phyloP scores from a whole-genome alignment of 2,329 filamentous ascomycete genomes.

The Pseudophaeomoniella oleicola region DNA sequence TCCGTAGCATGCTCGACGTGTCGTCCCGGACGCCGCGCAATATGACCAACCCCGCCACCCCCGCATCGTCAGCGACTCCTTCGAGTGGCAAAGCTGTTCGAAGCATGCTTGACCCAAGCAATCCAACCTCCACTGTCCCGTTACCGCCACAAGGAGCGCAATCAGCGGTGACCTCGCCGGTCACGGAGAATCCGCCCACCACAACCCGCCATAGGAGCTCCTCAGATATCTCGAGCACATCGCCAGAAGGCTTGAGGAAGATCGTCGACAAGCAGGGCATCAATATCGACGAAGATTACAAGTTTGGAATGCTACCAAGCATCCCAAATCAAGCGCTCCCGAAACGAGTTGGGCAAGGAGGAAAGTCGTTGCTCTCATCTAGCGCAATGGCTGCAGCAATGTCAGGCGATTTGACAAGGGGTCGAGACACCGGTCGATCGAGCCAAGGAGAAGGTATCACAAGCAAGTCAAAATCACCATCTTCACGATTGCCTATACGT shows the following conservation, averaged over 20 bases:
- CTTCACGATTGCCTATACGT: constrained; percentile 13
- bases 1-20: constrained; percentile 54
- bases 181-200: constrained; percentile 19
- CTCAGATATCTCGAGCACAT: constrained; percentile 15
- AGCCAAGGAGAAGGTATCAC: constrained; percentile 7
- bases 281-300: constrained; percentile 18
- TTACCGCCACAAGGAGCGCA: constrained; percentile 15
- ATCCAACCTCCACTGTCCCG: constrained; percentile 19
- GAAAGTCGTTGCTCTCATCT: constrained; percentile 21
- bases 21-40: constrained; percentile 24
- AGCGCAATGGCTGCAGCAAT: constrained; percentile 33
- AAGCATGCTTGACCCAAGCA: constrained; percentile 24
- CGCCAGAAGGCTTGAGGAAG: constrained; percentile 11
- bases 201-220: constrained; percentile 14
- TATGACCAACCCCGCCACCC: constrained; percentile 22
- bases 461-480: constrained; percentile 18
- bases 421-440: constrained; percentile 5
- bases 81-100: constrained; percentile 9
- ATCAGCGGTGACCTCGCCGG: constrained; percentile 9
- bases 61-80: constrained; percentile 16
- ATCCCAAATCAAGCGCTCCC: constrained; percentile 27
- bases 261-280: constrained; percentile 12
- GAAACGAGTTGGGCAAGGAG: constrained; percentile 26
- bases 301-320: constrained; percentile 31
- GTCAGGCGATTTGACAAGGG: constrained; percentile 21